Percentiles rank a stretch among this genome's conserved stretches.
Conservation (phyloP, 1,139 yeast species). For the Yamadazyma siamensis region DNA sequence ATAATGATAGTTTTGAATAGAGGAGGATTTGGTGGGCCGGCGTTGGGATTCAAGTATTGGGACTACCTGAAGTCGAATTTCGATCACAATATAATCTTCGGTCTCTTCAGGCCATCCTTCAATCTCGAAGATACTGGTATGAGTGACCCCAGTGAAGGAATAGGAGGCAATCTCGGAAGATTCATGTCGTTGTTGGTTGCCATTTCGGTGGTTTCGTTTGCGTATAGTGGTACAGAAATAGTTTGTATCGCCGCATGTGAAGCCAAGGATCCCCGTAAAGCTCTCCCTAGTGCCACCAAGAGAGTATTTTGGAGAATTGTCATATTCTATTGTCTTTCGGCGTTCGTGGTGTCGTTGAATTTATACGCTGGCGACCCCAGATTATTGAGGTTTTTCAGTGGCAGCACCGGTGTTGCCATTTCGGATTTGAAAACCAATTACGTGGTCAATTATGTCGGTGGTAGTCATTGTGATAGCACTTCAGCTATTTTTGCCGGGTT, state of each 20-base stretch:
- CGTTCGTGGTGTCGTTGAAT: conserved; percentile 70
- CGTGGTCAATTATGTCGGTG: conserved; percentile 42
- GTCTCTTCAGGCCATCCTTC: conserved; percentile 70
- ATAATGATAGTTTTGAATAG: conserved; percentile 61
- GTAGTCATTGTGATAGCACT: conserved; percentile 32
- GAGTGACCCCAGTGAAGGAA: conserved; percentile 43
- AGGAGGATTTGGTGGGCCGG: conserved; percentile 45
- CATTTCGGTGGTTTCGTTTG: conserved; percentile 61
- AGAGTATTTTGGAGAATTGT: conserved; percentile 72
- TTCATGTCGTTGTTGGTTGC: conserved; percentile 65
- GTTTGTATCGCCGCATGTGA: conserved; percentile 87
- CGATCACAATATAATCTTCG: conserved; percentile 52
- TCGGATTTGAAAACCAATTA: conserved; percentile 22
- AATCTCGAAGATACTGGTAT: conserved; percentile 54
- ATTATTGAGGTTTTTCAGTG: conserved; percentile 49
- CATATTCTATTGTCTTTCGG: conserved; percentile 63
- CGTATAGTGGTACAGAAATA: conserved; percentile 78
- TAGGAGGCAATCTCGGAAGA: conserved; percentile 63
- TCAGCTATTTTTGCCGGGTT: conserved; percentile 43
- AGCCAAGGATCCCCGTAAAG: conserved; percentile 74
- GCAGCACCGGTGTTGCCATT: conserved; percentile 27
- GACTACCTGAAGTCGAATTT: conserved; percentile 46
- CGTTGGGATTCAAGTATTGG: conserved; percentile 71
- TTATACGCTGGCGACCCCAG: conserved; percentile 77
- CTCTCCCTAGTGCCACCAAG: conserved; percentile 75